phyloP scores from a whole-genome alignment of 139 green algal genomes.

The Micractinium sp. region DNA sequence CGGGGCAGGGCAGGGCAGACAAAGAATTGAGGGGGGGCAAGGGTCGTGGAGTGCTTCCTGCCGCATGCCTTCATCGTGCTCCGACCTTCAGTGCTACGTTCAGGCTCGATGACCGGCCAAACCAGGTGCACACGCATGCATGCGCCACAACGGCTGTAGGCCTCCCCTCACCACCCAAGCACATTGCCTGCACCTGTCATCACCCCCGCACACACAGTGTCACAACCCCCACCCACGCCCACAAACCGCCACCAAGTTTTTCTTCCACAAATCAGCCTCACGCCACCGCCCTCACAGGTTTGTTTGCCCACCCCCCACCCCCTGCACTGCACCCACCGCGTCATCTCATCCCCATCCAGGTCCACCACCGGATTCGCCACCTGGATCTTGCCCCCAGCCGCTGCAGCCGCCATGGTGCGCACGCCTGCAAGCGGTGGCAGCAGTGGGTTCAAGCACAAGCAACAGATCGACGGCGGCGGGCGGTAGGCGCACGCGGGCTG shows the following conservation, averaged over 20 bases:
- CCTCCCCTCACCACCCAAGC: no score
- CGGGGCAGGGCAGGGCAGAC: not conserved
- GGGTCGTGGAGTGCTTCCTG: no score
- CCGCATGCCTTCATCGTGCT: no score
- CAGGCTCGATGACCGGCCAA: no score
- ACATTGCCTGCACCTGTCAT: no score
- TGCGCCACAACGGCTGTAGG: no score
- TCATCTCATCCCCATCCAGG: slow-evolving; percentile 97
- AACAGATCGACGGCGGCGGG: no score
- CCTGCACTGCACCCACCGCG: slow-evolving; percentile 54
- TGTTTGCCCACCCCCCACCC: not conserved
- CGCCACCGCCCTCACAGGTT: not conserved
- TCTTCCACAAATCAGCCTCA: not conserved
- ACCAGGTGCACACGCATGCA: no score
- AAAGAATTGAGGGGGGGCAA: not conserved
- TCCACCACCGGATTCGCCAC: slow-evolving; percentile 94
- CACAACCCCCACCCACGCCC: not conserved
- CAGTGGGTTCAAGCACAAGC: not conserved
- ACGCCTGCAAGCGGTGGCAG: not conserved
- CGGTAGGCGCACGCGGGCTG: not conserved
- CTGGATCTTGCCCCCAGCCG: slow-evolving; percentile 21
- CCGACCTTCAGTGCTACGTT: no score
- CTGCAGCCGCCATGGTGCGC: slow-evolving; percentile 4
- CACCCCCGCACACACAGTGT: no score
- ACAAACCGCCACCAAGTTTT: not conserved